Base-by-base conservation (phyloP, 2,329 filamentous ascomycete genomes). In the Claviceps lovelessii region DNA sequence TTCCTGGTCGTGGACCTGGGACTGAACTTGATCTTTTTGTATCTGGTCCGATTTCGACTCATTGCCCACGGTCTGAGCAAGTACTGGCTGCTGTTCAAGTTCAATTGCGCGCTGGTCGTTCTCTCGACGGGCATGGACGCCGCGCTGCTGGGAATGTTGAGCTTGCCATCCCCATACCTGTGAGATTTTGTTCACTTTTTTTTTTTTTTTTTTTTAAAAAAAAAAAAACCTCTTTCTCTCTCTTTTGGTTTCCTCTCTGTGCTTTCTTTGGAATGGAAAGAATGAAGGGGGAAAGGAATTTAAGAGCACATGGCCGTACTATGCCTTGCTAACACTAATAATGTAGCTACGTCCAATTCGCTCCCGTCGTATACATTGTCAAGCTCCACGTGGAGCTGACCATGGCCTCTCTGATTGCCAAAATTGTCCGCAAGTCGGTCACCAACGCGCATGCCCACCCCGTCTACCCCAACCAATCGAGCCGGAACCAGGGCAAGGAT, bases 301-400 rank as follows among this genome's bases (percentile, higher is more conserved):
- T 3, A 23, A 23, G 23, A 23, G 23, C 23, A 23, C 23, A 23
- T 23, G 23, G 23, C 23, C 23, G 23, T 23, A 2, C 23, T 23
- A 23, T 23, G 23, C 35, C 23, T 17, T 9, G 28, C 45, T 47
- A 13, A 33, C 47, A 35, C 19, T 1, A 0, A 23, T 23, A 10
- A 35, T 10, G 5, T 29, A 63, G 65, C 56, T 67, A 64, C 57
- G 71, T 76, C 39, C 74, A 76, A 59, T 76, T 78, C 58, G 72
- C 76, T 37, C 75, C 75, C 0, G 66, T 77, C 3, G 74, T 73
- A 2, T 78, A 77, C 58, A 70, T 76, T 31, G 69, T 77, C 53
- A 78, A 78, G 57, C 69, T 78, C 17, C 72, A 78, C 58, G 77
- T 78, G 58, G 76, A 78, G 58, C 70, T 78, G 61, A 70, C 70